Evolutionary conservation across 176 grass and related monocot species (phyloP).

Genomic region (Thinopyrum elongatum): DNA sequence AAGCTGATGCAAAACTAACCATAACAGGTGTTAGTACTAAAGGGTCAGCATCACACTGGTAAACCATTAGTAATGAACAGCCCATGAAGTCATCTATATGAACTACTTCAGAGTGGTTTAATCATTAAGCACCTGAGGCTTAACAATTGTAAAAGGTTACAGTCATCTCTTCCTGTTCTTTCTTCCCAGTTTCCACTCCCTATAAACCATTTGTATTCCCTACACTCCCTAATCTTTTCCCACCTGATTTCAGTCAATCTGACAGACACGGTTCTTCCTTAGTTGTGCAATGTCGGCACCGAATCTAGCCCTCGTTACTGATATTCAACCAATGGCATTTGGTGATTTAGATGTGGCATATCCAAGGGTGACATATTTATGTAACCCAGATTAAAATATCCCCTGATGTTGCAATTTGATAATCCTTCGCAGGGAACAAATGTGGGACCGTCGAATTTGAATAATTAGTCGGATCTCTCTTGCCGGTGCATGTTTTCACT

Average conservation of each 20-base stretch:
- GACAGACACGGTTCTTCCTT: neutral
- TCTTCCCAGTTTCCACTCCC: neutral
- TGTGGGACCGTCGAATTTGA: neutral
- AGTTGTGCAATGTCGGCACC: neutral
- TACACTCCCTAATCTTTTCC: neutral
- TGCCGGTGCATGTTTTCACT: neutral
- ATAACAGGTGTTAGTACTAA: conserved; percentile 7
- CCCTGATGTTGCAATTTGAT: neutral
- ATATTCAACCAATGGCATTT: neutral
- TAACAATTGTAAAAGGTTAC: neutral
- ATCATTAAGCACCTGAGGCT: neutral
- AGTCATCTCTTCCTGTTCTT: neutral
- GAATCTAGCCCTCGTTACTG: neutral
- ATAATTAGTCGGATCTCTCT: neutral
- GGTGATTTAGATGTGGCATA: neutral
- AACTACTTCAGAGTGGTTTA: neutral
- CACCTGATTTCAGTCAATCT: neutral
- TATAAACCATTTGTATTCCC: neutral
- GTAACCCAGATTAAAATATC: neutral
- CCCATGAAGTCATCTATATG: neutral
- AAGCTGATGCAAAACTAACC: conserved; percentile 16
- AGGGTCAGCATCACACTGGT: neutral
- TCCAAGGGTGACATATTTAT: neutral
- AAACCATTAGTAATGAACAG: neutral
- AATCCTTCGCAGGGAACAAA: neutral